Conservation (phyloP, 345 rosid species). For the Clarkia xantiana region DNA sequence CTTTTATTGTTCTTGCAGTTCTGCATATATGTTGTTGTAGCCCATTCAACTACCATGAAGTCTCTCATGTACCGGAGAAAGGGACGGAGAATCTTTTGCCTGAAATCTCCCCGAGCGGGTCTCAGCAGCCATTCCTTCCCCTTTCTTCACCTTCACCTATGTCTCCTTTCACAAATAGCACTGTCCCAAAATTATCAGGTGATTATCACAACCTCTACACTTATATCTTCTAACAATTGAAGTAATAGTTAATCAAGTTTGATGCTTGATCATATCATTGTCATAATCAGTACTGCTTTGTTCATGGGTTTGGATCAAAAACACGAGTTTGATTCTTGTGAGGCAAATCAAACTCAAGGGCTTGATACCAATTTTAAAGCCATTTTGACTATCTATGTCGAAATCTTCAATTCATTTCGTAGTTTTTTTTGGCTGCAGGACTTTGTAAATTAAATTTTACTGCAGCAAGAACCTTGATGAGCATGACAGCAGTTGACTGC, state of each 20-base stretch:
- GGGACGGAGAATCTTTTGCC: constrained; percentile 32
- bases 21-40: constrained; percentile 20
- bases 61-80: constrained; percentile 2
- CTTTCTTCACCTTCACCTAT: constrained; percentile 84
- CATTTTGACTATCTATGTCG: too few relatives aligned
- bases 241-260: too few relatives aligned
- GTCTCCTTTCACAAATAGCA: constrained; percentile 55
- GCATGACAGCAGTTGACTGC: constrained; percentile 71
- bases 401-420: not conserved
- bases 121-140: constrained; percentile 89
- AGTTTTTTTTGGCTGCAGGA: constrained; percentile 26
- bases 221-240: not conserved
- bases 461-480: constrained; percentile 54
- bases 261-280: too few relatives aligned
- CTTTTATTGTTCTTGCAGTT: constrained; percentile 36
- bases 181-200: constrained; percentile 80
- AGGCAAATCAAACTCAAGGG: too few relatives aligned
- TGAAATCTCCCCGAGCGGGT: constrained; percentile 44
- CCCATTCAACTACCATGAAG: constrained; percentile 11
- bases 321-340: too few relatives aligned
- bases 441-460: constrained; percentile 61
- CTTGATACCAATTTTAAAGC: too few relatives aligned
- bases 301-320: too few relatives aligned
- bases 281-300: too few relatives aligned
- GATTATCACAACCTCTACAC: constrained; percentile 6